These are phyloP conservation scores for Bimuria novae-zelandiae DNA, from an alignment of 2,329 filamentous ascomycete species.

Conservation along the genomic window DNA sequence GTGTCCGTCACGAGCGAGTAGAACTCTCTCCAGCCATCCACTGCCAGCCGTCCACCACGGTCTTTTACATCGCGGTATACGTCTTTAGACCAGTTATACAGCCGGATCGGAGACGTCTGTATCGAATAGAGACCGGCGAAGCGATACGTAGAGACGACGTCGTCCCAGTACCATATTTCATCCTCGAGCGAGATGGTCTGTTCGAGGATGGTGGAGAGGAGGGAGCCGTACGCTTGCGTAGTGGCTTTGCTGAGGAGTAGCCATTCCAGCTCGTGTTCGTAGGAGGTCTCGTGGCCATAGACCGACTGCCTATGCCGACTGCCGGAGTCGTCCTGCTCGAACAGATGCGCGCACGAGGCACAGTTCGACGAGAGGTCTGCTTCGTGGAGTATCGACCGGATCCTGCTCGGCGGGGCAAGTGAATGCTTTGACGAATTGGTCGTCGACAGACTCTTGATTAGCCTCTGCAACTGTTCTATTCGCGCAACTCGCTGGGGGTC, in stretches of 20 bases:
- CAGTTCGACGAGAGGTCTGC: conserved; percentile 58
- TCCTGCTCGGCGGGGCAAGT: conserved; percentile 59
- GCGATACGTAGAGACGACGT: conserved; percentile 76
- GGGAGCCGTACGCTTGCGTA: conserved; percentile 83
- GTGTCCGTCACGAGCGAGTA: conserved; percentile 80
- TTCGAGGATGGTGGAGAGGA: conserved; percentile 77
- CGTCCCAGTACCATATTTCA: conserved; percentile 96
- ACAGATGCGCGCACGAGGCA: conserved; percentile 46
- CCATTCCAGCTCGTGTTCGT: conserved; percentile 86
- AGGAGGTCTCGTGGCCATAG: conserved; percentile 40
- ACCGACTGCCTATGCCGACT: conserved; percentile 29
- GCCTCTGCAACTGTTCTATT: conserved; percentile 63
- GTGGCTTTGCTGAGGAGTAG: conserved; percentile 87
- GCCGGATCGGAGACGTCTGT: conserved; percentile 78
- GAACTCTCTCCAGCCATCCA: conserved; percentile 63
- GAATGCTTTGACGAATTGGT: conserved; percentile 67
- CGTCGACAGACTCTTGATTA: conserved; percentile 73
- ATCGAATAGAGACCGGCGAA: conserved; percentile 82
- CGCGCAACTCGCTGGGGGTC: conserved; percentile 52
- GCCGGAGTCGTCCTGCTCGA: conserved; percentile 35
- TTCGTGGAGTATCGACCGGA: conserved; percentile 66
- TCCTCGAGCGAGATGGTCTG: conserved; percentile 83
- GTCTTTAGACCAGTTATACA: conserved; percentile 73
- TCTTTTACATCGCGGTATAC: conserved; percentile 67
- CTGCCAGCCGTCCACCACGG: conserved; percentile 45